A percentile compares a stretch with the other conserved stretches of the same genome.
phyloP scores from a whole-genome alignment of 495 filamentous ascomycete genomes.

The Corynascus novoguineensis region DNA sequence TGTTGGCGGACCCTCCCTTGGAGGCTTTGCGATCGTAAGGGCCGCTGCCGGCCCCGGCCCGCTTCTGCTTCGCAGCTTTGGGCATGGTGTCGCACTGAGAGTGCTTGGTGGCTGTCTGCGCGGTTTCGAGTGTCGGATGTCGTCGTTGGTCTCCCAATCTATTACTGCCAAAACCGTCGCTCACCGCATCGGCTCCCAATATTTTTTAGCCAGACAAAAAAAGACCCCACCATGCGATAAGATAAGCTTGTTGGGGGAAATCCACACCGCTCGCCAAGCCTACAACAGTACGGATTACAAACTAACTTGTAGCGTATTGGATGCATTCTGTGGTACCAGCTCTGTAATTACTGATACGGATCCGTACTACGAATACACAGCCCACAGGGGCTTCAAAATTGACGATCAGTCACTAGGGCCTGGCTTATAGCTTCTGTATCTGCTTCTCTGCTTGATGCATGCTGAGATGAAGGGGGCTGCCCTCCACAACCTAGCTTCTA shows the following conservation, averaged over 20 bases:
- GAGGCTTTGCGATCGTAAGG: conserved; percentile 51
- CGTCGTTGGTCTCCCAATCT: not conserved
- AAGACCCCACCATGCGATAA: conserved; percentile 27
- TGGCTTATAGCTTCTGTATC: too few relatives aligned
- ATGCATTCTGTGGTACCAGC: too few relatives aligned
- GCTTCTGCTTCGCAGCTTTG: conserved; percentile 59
- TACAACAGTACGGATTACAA: too few relatives aligned
- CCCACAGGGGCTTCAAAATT: too few relatives aligned
- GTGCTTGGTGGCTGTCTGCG: too few relatives aligned
- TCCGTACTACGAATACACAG: too few relatives aligned
- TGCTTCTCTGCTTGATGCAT: too few relatives aligned
- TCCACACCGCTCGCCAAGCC: conserved; percentile 18
- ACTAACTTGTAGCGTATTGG: too few relatives aligned
- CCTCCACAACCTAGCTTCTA: too few relatives aligned
- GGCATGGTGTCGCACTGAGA: conserved; percentile 41
- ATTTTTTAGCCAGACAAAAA: conserved; percentile 29
- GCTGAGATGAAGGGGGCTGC: too few relatives aligned
- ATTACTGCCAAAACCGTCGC: not conserved
- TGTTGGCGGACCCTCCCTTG: conserved; percentile 45
- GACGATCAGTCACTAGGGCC: too few relatives aligned
- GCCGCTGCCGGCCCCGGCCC: conserved; percentile 45
- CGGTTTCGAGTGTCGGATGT: not conserved
- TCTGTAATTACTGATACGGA: too few relatives aligned
- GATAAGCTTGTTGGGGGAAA: conserved; percentile 11
- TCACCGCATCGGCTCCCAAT: conserved; percentile 6